Conservation (phyloP, 1,284 basidiomycete genomes). For the Volvariella volvacea region DNA sequence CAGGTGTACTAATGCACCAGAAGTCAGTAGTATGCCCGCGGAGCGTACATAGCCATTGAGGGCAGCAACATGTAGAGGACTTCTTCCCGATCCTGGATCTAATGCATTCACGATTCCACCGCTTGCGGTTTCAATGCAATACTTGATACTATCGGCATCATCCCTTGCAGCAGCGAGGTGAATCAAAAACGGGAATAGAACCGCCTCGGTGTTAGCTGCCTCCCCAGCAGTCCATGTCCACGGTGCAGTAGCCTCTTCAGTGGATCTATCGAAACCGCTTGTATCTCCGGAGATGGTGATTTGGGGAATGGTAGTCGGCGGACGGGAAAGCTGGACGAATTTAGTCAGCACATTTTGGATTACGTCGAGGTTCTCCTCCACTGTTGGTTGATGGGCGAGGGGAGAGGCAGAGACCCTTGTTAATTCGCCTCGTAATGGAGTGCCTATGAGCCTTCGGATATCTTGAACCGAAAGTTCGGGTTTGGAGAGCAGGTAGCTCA, state of each 20-base stretch:
- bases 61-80: conserved; percentile 78
- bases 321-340: conserved; percentile 54
- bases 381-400: conserved; percentile 27
- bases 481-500: conserved; percentile 86
- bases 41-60: conserved; percentile 57
- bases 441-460: conserved; percentile 72
- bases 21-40: conserved; percentile 58
- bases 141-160: conserved; percentile 54
- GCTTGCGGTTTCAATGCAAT: conserved; percentile 47
- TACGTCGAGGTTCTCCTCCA: conserved; percentile 48
- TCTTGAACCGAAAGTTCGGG: conserved; percentile 61
- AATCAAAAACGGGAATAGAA: conserved; percentile 67
- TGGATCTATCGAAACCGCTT: conserved; percentile 23
- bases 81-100: conserved; percentile 61
- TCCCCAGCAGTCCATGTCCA: conserved; percentile 77
- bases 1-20: conserved; percentile 84
- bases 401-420: conserved; percentile 41
- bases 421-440: conserved; percentile 83
- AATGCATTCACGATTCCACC: conserved; percentile 68
- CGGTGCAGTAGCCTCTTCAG: conserved; percentile 52
- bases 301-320: conserved; percentile 31
- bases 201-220: conserved; percentile 57
- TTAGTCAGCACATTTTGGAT: conserved; percentile 61
- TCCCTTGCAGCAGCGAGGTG: conserved; percentile 71
- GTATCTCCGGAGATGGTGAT: conserved; percentile 37